Conservation (phyloP, 306 rosid species). For the Astragalus glycyphyllos region DNA sequence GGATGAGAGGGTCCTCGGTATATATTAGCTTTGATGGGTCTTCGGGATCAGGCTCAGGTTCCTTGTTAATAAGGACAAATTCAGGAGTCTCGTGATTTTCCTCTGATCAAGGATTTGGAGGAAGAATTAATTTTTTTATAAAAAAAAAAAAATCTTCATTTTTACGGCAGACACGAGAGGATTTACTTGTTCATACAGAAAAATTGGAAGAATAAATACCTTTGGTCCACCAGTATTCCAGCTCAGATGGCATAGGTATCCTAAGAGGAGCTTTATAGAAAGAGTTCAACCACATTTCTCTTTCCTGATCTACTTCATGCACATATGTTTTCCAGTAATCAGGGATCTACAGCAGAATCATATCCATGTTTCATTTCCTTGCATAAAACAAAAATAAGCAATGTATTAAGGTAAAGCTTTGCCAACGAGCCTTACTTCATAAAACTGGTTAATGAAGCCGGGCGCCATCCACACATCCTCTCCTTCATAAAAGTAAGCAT, state of each 20-base stretch:
- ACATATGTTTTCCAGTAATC: slow-evolving; percentile 88
- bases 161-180: slow-evolving; percentile 28
- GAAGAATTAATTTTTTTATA: slow-evolving; percentile 19
- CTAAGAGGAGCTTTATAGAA: slow-evolving; percentile 93
- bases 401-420: slow-evolving; percentile 35
- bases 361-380: slow-evolving; percentile 20
- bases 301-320: slow-evolving; percentile 88
- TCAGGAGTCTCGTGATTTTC: slow-evolving; percentile 64
- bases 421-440: slow-evolving; percentile 65
- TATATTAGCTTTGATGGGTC: slow-evolving; percentile 79
- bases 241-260: slow-evolving; percentile 97
- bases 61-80: slow-evolving; percentile 80
- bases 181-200: slow-evolving; percentile 15
- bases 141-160: slow-evolving; percentile 15
- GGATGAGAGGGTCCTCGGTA: slow-evolving; percentile 79
- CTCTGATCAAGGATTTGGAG: slow-evolving; percentile 62
- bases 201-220: slow-evolving; percentile 48
- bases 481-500: slow-evolving; percentile 91
- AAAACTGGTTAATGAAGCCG: slow-evolving; percentile 92
- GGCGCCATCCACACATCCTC: slow-evolving; percentile 99
- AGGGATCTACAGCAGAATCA: slow-evolving; percentile 72
- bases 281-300: slow-evolving; percentile 98
- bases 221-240: slow-evolving; percentile 87
- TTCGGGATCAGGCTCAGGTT: slow-evolving; percentile 86
- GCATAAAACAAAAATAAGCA: slow-evolving; percentile 34